Evolutionary conservation across 2,329 filamentous ascomycete species (phyloP).

Genomic region (Aspergillus sergii): DNA sequence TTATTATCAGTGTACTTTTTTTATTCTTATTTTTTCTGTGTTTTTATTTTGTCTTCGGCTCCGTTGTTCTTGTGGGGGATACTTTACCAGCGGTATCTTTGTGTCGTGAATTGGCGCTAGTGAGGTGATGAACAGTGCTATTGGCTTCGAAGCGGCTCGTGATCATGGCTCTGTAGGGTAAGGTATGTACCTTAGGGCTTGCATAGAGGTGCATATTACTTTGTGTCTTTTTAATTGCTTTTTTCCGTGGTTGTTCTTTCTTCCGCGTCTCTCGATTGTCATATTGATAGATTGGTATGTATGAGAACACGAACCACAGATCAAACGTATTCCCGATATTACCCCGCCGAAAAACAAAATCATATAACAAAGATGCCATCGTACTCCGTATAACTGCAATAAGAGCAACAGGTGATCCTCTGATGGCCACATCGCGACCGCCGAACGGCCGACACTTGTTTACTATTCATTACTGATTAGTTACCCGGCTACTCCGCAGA

Average conservation of each 20-base stretch:
- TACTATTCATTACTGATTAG: neutral
- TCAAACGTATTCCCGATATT: neutral
- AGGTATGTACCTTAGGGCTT: constrained; percentile 1
- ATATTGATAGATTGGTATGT: neutral
- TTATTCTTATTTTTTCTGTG: neutral
- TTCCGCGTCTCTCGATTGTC: neutral
- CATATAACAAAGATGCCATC: neutral
- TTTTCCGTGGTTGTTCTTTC: neutral
- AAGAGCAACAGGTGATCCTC: neutral
- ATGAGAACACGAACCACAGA: neutral
- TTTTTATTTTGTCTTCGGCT: neutral
- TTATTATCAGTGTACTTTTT: neutral
- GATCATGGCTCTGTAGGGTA: constrained; percentile 6
- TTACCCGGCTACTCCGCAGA: neutral
- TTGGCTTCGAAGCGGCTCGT: constrained; percentile 6
- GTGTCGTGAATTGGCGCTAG: neutral
- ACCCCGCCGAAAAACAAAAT: neutral
- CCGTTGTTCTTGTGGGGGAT: neutral
- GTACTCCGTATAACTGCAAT: neutral
- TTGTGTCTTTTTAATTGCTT: neutral
- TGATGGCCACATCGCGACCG: neutral
- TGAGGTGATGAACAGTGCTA: constrained; percentile 2
- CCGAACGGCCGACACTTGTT: neutral
- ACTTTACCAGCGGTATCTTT: neutral
- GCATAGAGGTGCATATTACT: neutral